Conservation (phyloP, 2,329 filamentous ascomycete genomes). For the Davidsoniella australis region DNA sequence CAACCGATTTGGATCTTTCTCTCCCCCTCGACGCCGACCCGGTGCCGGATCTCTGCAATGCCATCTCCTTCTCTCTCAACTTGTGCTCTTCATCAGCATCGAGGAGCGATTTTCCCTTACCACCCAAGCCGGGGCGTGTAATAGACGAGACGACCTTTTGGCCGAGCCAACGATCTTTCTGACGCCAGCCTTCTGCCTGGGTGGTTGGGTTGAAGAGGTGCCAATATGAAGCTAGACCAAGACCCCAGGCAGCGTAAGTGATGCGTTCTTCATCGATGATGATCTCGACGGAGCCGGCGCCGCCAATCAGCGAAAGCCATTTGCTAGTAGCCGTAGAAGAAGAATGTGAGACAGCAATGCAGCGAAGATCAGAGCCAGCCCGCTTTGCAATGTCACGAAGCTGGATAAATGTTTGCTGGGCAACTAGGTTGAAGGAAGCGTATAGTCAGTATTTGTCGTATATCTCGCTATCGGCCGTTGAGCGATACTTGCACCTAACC, state of each 20-base stretch:
- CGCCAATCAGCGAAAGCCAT: constrained; percentile 40
- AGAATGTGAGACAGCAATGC: constrained; percentile 43
- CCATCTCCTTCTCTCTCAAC: neutral
- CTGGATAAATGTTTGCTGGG: constrained; percentile 38
- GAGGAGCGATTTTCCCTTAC: constrained; percentile 4
- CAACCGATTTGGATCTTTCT: constrained; percentile 15
- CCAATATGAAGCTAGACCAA: constrained; percentile 33
- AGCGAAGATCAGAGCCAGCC: constrained; percentile 28
- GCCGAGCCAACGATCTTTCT: constrained; percentile 35
- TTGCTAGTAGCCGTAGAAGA: constrained; percentile 36
- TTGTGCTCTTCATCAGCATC: constrained; percentile 4
- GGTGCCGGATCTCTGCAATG: neutral
- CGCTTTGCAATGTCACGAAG: constrained; percentile 37
- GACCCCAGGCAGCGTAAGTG: constrained; percentile 41
- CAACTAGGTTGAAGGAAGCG: constrained; percentile 23
- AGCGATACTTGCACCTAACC: too few relatives aligned
- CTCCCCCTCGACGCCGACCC: constrained; percentile 13
- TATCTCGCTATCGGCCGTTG: too few relatives aligned
- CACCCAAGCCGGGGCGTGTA: neutral
- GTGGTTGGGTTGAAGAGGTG: constrained; percentile 36
- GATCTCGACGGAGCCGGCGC: constrained; percentile 37
- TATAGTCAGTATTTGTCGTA: neutral
- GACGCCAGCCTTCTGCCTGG: constrained; percentile 34
- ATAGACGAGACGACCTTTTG: constrained; percentile 31
- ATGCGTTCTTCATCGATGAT: constrained; percentile 38